These are phyloP conservation scores for Lodderomyces pseudojiufengensis DNA, from an alignment of 1,139 yeast genomes.

Conservation along the genomic window DNA sequence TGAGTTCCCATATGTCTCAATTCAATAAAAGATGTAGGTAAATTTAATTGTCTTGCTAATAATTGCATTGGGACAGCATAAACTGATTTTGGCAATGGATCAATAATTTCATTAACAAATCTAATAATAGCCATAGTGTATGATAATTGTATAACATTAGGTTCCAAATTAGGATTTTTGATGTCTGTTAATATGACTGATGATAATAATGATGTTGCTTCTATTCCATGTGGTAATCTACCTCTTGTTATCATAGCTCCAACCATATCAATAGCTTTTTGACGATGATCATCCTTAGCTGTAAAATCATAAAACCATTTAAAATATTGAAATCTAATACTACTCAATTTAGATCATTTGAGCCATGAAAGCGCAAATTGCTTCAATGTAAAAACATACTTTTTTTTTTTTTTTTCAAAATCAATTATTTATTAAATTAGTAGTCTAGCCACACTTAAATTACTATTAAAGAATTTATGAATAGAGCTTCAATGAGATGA, in stretches of 20 bases:
- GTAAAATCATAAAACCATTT: conserved; percentile 31
- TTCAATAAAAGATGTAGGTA: conserved; percentile 88
- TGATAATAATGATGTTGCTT: conserved; percentile 59
- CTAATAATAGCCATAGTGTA: conserved; percentile 78
- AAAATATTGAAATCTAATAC: too few species aligned
- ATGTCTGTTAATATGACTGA: conserved; percentile 43
- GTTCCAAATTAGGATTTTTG: conserved; percentile 16
- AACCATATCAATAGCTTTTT: conserved; percentile 45
- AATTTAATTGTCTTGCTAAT: conserved; percentile 62
- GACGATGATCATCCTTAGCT: conserved; percentile 21
- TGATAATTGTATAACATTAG: conserved; percentile 41
- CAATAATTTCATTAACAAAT: conserved; percentile 88
- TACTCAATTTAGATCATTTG: too few species aligned
- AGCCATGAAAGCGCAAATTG: too few species aligned
- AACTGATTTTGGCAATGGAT: conserved; percentile 77
- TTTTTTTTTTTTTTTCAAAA: too few species aligned
- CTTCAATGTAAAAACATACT: too few species aligned
- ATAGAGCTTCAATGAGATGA: too few species aligned
- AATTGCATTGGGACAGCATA: conserved; percentile 76
- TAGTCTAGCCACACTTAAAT: too few species aligned
- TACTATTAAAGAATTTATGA: too few species aligned
- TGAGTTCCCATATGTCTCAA: conserved; percentile 90
- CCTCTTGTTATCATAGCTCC: conserved; percentile 37
- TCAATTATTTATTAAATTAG: too few species aligned
- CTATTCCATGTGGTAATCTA: conserved; percentile 44